Conservation (phyloP, 768 basidiomycete genomes). For the Tulasnella sp. region DNA sequence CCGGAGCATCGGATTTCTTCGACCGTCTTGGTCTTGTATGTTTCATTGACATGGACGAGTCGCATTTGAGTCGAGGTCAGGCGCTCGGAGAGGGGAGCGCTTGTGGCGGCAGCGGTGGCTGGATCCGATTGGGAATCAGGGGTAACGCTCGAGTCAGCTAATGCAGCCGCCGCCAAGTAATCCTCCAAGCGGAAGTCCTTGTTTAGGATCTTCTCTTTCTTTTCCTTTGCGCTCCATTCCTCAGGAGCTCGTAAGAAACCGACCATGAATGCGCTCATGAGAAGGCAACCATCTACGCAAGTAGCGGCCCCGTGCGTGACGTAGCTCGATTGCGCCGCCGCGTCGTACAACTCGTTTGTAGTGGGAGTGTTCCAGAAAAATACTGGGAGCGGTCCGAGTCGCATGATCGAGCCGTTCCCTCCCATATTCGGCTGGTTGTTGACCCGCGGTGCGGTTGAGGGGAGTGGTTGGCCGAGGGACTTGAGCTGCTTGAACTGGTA, state of each 20-base stretch:
- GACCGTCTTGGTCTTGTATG: slow-evolving; percentile 24
- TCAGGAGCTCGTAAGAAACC: slow-evolving; percentile 23
- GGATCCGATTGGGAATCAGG: background rate
- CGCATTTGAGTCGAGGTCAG: background rate
- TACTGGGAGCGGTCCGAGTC: slow-evolving; percentile 27
- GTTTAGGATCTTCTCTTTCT: slow-evolving; percentile 24
- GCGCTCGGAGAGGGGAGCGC: background rate
- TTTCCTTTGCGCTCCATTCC: background rate
- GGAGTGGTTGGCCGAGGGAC: background rate
- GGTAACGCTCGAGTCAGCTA: background rate
- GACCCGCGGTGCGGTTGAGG: background rate
- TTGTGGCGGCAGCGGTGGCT: background rate
- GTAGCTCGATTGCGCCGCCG: slow-evolving; percentile 11
- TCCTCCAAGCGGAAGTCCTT: slow-evolving; percentile 10
- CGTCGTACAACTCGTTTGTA: background rate
- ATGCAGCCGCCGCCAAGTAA: background rate
- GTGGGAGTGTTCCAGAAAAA: background rate
- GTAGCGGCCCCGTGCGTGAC: slow-evolving; percentile 10
- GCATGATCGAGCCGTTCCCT: slow-evolving; percentile 30
- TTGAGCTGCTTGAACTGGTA: background rate
- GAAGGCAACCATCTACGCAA: slow-evolving; percentile 22
- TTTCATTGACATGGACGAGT: slow-evolving; percentile 2
- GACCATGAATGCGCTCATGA: slow-evolving; percentile 22
- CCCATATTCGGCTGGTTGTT: background rate
- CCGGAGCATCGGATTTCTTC: slow-evolving; percentile 28